Evolutionary conservation across 345 rosid species (phyloP), one percentile per base, ranked within the genome.

Genomic region (Atalantia buxifolia): DNA sequence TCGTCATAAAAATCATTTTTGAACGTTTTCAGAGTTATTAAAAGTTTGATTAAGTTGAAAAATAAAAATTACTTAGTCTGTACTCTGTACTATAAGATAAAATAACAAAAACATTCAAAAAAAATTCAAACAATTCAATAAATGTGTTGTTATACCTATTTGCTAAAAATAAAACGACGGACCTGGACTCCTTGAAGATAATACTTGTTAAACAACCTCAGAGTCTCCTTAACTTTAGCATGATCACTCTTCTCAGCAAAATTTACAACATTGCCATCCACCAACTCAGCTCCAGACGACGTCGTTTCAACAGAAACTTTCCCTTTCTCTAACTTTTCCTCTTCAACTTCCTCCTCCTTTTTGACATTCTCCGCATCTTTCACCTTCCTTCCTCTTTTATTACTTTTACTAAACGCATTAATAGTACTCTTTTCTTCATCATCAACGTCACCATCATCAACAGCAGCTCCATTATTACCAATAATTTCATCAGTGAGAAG

Each of bases 111-210:
- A 50, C 21, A 50, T 50, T 50, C 4, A 67, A 71, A 13, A 7
- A 21, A 73, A 50, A 7, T 9, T 36, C 22, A 13, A 45, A 61
- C 40, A 38, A 62, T 2, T 22, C 31, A 72, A 60, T 12, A 45
- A 45, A 45, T 45, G 50, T 12, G 4, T 45, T 30, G 25, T 65
- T 1, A 53, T 2, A 14, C 21, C 33, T 16, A 9, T 28, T 45
- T 27, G 16, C 2, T 7, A 10, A 53, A 31, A 18, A 53, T 7
- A 36, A 31, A 40, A 69, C 75, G 76, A 68, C 21, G 90, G 18
- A 94, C 98, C 97, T 94, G 95, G 24, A 94, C 92, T 77, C 85
- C 77, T 48, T 91, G 93, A 36, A 96, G 98, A 85, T 92, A 94
- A 4, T 90, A 87, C 77, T 89, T 91, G 91, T 96, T 94, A 84